These are phyloP conservation scores for Hypericum perforatum DNA, from an alignment of 345 rosid genomes.

Conservation along the genomic window DNA sequence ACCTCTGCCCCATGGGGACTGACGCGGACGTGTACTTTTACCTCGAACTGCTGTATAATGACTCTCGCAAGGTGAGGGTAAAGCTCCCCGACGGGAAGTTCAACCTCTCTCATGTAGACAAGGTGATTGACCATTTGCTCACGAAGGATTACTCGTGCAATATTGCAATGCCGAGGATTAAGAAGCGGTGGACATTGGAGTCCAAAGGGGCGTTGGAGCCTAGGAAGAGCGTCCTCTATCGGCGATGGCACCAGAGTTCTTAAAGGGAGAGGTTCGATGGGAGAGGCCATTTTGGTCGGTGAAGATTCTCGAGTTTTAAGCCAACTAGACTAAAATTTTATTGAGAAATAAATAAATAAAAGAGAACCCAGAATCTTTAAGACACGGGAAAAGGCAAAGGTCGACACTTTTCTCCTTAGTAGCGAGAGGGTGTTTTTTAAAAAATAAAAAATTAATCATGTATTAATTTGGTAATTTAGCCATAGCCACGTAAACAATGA, in stretches of 20 bases:
- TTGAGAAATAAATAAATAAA: no score
- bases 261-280: constrained; percentile 93
- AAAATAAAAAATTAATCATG: no score
- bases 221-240: constrained; percentile 78
- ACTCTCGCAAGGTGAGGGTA: constrained; percentile 67
- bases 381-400: no score
- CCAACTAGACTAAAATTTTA: no score
- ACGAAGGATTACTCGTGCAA: constrained; percentile 85
- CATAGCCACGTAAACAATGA: no score
- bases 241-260: constrained; percentile 95
- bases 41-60: constrained; percentile 76
- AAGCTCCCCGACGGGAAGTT: constrained; percentile 56
- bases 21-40: constrained; percentile 71
- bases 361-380: no score
- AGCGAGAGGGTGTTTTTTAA: no score
- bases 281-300: no score
- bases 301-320: no score
- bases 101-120: constrained; percentile 66
- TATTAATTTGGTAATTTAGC: no score
- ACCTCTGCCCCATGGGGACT: constrained; percentile 69
- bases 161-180: constrained; percentile 75
- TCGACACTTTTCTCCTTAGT: no score
- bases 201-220: constrained; percentile 58
- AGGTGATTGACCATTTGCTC: constrained; percentile 74
- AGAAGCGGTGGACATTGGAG: constrained; percentile 90